A percentile compares a stretch with the other conserved stretches of the same genome.
Evolutionary conservation across 257 asterid genomes (phyloP).

Genomic region (Penstemon eatonii): DNA sequence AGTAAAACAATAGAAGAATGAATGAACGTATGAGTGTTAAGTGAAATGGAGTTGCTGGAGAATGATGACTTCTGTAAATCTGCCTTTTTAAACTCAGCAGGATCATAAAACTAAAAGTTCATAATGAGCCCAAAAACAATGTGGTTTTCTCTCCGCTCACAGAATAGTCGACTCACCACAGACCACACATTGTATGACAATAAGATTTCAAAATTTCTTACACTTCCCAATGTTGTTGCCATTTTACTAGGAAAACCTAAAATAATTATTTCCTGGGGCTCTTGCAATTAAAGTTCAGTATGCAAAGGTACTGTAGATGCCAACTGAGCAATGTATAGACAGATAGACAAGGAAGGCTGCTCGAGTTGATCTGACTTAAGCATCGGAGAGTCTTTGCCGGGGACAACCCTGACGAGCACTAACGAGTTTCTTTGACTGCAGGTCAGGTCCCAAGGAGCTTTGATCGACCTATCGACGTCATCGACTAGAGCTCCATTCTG

Average conservation of each 20-base stretch:
- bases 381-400: too few species aligned
- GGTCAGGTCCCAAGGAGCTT: too few species aligned
- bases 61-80: constrained; percentile 5
- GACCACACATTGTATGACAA: not conserved
- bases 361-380: too few species aligned
- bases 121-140: not conserved
- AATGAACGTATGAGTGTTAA: not conserved
- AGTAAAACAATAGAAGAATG: constrained; percentile 1
- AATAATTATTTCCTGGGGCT: not conserved
- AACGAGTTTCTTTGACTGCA: too few species aligned
- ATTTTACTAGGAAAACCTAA: not conserved
- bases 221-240: not conserved
- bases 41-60: constrained; percentile 9
- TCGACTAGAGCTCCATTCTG: too few species aligned
- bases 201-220: not conserved
- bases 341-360: not conserved
- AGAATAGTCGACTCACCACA: not conserved
- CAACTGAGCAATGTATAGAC: not conserved
- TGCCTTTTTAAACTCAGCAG: not conserved
- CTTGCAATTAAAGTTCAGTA: not conserved
- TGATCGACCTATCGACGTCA: too few species aligned
- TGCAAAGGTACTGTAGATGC: not conserved
- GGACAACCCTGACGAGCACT: too few species aligned
- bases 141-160: not conserved
- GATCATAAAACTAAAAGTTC: not conserved